Conservation (phyloP, 2,329 filamentous ascomycete species). For the Diaporthe vexans region DNA sequence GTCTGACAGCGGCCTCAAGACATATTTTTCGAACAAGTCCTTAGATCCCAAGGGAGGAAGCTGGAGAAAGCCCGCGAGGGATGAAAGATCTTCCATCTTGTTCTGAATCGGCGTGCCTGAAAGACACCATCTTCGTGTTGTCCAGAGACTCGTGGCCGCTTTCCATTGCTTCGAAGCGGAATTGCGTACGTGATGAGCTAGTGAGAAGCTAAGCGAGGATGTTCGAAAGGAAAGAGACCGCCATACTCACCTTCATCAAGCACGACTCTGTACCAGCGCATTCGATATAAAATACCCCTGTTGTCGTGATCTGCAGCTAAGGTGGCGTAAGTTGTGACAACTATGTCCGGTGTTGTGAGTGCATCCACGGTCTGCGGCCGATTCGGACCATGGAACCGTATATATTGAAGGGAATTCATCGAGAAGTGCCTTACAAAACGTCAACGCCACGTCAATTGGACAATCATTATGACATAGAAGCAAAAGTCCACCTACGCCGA, state of each 20-base stretch:
- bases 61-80: conserved; percentile 64
- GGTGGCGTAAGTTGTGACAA: conserved; percentile 64
- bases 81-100: conserved; percentile 63
- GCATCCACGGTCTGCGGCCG: background rate
- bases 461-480: background rate
- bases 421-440: conserved; percentile 1
- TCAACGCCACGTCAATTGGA: background rate
- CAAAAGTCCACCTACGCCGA: background rate
- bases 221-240: background rate
- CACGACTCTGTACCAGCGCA: conserved; percentile 58
- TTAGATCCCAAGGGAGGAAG: conserved; percentile 57
- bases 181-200: conserved; percentile 65
- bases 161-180: conserved; percentile 60
- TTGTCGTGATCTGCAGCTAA: conserved; percentile 53
- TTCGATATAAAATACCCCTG: conserved; percentile 48
- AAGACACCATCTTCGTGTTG: conserved; percentile 65
- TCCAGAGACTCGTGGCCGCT: conserved; percentile 57
- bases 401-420: background rate
- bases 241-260: conserved; percentile 59
- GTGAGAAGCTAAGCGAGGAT: background rate
- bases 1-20: conserved; percentile 57
- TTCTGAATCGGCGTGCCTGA: conserved; percentile 70
- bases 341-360: conserved; percentile 46
- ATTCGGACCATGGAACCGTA: conserved; percentile 1
- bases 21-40: conserved; percentile 56